A percentile compares a stretch with the other conserved stretches of the same genome.
phyloP scores from a whole-genome alignment of 2,329 filamentous ascomycete genomes.

The Mycogone perniciosa region DNA sequence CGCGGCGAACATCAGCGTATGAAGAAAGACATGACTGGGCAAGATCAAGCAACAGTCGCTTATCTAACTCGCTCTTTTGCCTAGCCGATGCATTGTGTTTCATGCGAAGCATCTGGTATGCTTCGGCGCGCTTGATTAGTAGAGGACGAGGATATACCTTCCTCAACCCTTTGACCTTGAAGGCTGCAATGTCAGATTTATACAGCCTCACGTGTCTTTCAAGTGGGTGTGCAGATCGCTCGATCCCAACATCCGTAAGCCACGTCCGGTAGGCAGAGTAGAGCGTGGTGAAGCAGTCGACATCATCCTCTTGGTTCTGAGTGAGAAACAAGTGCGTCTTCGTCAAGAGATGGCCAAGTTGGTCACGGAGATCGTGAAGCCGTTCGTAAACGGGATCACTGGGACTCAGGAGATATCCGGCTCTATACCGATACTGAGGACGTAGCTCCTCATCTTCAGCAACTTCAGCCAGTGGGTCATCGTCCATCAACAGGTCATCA shows the following conservation, averaged over 20 bases:
- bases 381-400: slow-evolving; percentile 56
- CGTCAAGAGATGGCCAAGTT: slow-evolving; percentile 74
- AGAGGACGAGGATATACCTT: slow-evolving; percentile 90
- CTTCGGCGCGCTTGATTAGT: slow-evolving; percentile 86
- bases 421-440: slow-evolving; percentile 81
- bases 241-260: slow-evolving; percentile 97
- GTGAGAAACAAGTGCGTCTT: slow-evolving; percentile 79
- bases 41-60: slow-evolving; percentile 74
- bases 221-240: slow-evolving; percentile 86
- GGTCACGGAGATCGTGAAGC: slow-evolving; percentile 75
- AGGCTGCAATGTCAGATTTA: slow-evolving; percentile 79
- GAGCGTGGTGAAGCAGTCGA: slow-evolving; percentile 86
- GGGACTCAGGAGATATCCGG: slow-evolving; percentile 69
- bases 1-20: slow-evolving; percentile 93
- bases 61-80: slow-evolving; percentile 85
- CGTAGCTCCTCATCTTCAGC: slow-evolving; percentile 76
- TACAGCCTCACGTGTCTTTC: slow-evolving; percentile 82
- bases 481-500: slow-evolving; percentile 36
- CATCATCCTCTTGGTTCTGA: slow-evolving; percentile 85
- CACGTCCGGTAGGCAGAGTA: slow-evolving; percentile 91
- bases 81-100: slow-evolving; percentile 88
- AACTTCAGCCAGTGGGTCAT: slow-evolving; percentile 54
- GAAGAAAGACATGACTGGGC: slow-evolving; percentile 83
- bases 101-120: slow-evolving; percentile 89
- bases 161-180: slow-evolving; percentile 87